Evolutionary conservation across 2,329 filamentous ascomycete genomes (phyloP).

Genomic region (Cryphonectria japonica): DNA sequence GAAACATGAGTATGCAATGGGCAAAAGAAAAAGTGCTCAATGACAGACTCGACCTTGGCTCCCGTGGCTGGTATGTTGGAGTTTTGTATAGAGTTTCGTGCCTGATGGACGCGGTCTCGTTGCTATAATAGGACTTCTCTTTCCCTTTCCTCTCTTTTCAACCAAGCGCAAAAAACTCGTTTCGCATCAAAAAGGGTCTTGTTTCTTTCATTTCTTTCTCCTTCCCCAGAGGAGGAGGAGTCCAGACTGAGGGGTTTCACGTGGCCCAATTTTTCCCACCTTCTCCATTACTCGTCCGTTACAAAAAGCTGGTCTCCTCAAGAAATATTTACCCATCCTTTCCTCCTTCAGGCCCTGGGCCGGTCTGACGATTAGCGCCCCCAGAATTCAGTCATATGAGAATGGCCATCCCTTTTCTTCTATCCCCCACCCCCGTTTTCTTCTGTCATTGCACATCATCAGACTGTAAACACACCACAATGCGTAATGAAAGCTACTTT

Average conservation of each 20-base stretch:
- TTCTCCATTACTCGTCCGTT: conserved; percentile 4
- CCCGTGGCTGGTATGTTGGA: not conserved
- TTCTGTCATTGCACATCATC: conserved; percentile 1
- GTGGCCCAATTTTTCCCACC: conserved; percentile 10
- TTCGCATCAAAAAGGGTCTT: not conserved
- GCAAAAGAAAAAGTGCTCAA: not conserved
- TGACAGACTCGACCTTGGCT: not conserved
- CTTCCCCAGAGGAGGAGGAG: not conserved
- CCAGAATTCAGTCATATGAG: not conserved
- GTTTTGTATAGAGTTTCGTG: not conserved
- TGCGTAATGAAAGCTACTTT: not conserved
- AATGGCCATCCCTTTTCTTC: not conserved
- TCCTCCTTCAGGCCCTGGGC: not conserved
- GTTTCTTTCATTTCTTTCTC: not conserved
- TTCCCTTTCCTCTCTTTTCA: not conserved
- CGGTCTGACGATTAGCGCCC: not conserved
- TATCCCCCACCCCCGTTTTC: not conserved
- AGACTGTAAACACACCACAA: not conserved
- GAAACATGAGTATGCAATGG: not conserved
- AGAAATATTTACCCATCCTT: not conserved
- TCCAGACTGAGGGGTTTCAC: conserved; percentile 25
- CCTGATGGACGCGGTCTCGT: not conserved
- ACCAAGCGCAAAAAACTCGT: not conserved
- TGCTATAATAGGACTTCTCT: not conserved
- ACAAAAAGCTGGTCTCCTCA: not conserved